These are phyloP conservation scores for Stereum hirsutum DNA, from an alignment of 1,284 basidiomycete species.

Conservation along the genomic window DNA sequence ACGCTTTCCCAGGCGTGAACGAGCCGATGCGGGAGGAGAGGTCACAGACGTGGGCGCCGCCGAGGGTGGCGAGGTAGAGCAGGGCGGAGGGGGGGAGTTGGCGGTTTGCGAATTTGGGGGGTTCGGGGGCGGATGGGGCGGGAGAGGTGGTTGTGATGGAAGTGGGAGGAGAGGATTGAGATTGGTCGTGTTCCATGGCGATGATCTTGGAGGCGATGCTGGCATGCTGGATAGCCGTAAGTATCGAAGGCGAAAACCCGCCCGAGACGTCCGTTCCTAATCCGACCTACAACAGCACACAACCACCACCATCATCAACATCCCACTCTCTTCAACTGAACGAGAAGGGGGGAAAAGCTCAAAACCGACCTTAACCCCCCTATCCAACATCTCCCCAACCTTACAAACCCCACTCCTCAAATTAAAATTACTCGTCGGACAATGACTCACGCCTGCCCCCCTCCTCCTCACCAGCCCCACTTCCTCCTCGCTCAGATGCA, in stretches of 20 bases:
- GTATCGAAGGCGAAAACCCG: constrained; percentile 80
- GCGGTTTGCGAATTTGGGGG: constrained; percentile 39
- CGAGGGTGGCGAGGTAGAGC: constrained; percentile 86
- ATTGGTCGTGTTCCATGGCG: constrained; percentile 30
- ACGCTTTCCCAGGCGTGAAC: constrained; percentile 76
- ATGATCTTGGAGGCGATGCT: constrained; percentile 77
- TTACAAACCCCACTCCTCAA: constrained; percentile 77
- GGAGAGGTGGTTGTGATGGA: not conserved
- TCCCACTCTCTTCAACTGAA: not conserved
- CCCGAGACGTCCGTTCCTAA: constrained; percentile 90
- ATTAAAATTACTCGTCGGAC: constrained; percentile 91
- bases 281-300: constrained; percentile 48
- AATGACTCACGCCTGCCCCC: constrained; percentile 82
- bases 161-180: not conserved
- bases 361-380: constrained; percentile 68
- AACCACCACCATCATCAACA: too few species aligned
- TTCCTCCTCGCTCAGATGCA: constrained; percentile 73
- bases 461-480: constrained; percentile 60
- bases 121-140: constrained; percentile 6
- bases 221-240: constrained; percentile 78
- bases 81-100: constrained; percentile 73
- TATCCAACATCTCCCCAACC: constrained; percentile 74
- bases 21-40: constrained; percentile 70
- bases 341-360: not conserved
- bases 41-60: constrained; percentile 82